Evolutionary conservation across 2,329 filamentous ascomycete species (phyloP).

Genomic region (Diaporthe batatas): DNA sequence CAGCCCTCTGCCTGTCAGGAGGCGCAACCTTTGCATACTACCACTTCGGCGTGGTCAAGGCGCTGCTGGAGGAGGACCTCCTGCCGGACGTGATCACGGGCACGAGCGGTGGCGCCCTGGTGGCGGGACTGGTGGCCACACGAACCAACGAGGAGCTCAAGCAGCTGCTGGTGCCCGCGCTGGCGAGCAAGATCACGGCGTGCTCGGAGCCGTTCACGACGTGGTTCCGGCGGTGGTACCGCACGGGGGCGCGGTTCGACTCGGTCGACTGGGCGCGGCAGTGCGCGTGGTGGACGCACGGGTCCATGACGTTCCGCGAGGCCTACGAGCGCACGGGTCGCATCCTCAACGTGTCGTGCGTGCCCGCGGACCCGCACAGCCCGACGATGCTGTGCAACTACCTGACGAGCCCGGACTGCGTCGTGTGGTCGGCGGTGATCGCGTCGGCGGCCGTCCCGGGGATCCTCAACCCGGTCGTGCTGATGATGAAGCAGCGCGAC

Average conservation of each 20-base stretch:
- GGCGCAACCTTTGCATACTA: conserved; percentile 97
- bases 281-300: conserved; percentile 90
- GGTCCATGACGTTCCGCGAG: conserved; percentile 93
- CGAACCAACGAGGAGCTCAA: conserved; percentile 93
- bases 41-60: conserved; percentile 93
- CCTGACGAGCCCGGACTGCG: conserved; percentile 93
- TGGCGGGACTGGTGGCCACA: conserved; percentile 89
- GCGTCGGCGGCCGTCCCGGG: conserved; percentile 96
- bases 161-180: conserved; percentile 83
- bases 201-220: conserved; percentile 82
- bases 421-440: conserved; percentile 97
- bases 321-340: conserved; percentile 94
- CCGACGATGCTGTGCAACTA: conserved; percentile 95
- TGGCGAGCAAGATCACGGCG: conserved; percentile 87
- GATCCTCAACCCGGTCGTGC: conserved; percentile 93
- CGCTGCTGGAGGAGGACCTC: conserved; percentile 85
- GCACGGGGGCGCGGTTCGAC: conserved; percentile 93
- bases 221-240: conserved; percentile 90
- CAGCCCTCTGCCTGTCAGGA: conserved; percentile 91
- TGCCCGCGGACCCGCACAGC: conserved; percentile 95
- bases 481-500: conserved; percentile 87
- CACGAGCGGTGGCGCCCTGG: conserved; percentile 92
- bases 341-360: conserved; percentile 95
- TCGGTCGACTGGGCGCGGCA: conserved; percentile 89
- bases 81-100: conserved; percentile 96